Evolutionary conservation across 1,284 basidiomycete species (phyloP), one percentile per base, ranked within the genome.

Genomic region (Austropuccinia psidii): DNA sequence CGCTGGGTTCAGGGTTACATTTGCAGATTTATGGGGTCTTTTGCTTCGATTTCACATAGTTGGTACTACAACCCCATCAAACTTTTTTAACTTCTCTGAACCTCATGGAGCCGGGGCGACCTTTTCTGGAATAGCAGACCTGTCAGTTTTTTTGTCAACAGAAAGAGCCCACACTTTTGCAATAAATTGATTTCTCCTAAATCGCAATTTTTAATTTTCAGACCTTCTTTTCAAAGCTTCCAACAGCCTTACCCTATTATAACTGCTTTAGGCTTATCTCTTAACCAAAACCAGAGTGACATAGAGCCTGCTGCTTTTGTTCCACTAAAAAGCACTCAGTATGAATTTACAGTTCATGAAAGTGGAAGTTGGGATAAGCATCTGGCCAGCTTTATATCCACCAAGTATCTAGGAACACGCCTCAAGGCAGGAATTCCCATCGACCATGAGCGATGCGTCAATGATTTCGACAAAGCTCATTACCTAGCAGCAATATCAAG

Each of bases 161-260:
- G 55, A 60, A 39, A 35, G 19, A 60, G 6, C 13, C 4, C 9
- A 39, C 19, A 4, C 4, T 5, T 1, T 2, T 4, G 9, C 41
- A 1, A 35, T 67, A 15, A 37, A 35, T 21, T 49, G 19, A 19
- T 21, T 68, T 55, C 24, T 52, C 49, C 49, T 52, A 54, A 13
- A 1, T 29, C 21, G 8, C 41, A 7, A 24, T 19, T 41, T 37
- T 1, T 21, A 19, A 19, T 19, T 6, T 24, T 52, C 24, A 72
- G 69, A 7, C 45, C 69, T 27, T 62, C 35, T 0, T 72, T 72
- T 27, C 45, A 39, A 29, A 35, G 62, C 27, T 65, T 73, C 7
- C n/a, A 35, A 29, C 70, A 65, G 29, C 70, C 70, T 43, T 73
- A 64, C 41, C 70, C 70, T 27, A 73, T 73, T 33, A 65, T 73